Evolutionary conservation across 805 yeast species (phyloP).

Genomic region (Limtongozyma cylindracea): DNA sequence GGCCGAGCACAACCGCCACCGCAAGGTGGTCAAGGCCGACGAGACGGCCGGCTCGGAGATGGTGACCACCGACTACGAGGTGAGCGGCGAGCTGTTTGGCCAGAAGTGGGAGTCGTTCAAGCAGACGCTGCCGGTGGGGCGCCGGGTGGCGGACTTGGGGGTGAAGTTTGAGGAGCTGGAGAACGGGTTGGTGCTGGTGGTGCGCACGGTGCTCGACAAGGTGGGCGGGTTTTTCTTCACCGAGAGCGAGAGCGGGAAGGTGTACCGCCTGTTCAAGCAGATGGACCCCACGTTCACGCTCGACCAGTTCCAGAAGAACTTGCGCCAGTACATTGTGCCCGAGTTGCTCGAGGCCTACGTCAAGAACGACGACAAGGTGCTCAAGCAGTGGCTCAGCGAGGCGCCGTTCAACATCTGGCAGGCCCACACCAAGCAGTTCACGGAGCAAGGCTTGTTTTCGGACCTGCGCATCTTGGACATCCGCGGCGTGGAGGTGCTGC

Average conservation of each 20-base stretch:
- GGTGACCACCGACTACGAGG: conserved; percentile 59
- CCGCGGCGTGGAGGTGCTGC: conserved; percentile 80
- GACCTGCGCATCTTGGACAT: conserved; percentile 86
- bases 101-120: conserved; percentile 43
- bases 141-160: conserved; percentile 29
- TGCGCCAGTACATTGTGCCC: conserved; percentile 83
- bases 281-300: conserved; percentile 77
- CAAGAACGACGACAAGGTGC: conserved; percentile 62
- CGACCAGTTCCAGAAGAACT: conserved; percentile 55
- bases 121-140: conserved; percentile 46
- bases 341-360: conserved; percentile 90
- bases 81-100: conserved; percentile 41
- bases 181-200: conserved; percentile 61
- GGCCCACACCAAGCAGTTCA: conserved; percentile 78
- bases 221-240: conserved; percentile 77
- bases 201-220: conserved; percentile 62
- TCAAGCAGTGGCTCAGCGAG: conserved; percentile 85
- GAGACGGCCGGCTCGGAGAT: conserved; percentile 66
- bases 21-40: conserved; percentile 46
- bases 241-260: conserved; percentile 91
- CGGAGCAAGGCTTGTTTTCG: conserved; percentile 75
- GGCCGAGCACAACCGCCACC: conserved; percentile 24
- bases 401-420: conserved; percentile 91
- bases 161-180: conserved; percentile 82
- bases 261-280: conserved; percentile 58